A percentile compares a stretch with the other conserved stretches of the same genome.
Evolutionary conservation across 2,329 filamentous ascomycete species (phyloP).

Genomic region (Aspergillus sp.): DNA sequence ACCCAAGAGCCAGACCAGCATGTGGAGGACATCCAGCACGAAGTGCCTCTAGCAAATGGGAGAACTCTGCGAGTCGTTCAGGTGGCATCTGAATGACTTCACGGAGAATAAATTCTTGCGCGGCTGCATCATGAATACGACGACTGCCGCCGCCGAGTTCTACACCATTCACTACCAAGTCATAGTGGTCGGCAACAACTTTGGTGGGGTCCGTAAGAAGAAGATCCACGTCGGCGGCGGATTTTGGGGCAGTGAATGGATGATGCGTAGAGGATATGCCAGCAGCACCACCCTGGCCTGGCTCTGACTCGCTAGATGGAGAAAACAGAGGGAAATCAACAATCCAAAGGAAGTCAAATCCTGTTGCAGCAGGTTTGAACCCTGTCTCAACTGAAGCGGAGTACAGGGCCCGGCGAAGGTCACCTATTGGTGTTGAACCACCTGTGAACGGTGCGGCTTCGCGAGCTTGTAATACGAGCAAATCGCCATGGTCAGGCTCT

Average conservation of each 20-base stretch:
- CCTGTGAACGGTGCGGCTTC: constrained; percentile 64
- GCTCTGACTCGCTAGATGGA: constrained; percentile 62
- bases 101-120: constrained; percentile 83
- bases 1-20: constrained; percentile 88
- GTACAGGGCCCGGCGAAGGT: constrained; percentile 69
- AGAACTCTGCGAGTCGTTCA: constrained; percentile 74
- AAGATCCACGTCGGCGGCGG: constrained; percentile 68
- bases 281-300: constrained; percentile 77
- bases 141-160: constrained; percentile 91
- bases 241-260: constrained; percentile 87
- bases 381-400: constrained; percentile 64
- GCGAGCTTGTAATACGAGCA: constrained; percentile 80
- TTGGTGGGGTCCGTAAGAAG: constrained; percentile 70
- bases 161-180: constrained; percentile 91
- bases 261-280: constrained; percentile 89
- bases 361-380: constrained; percentile 51
- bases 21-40: constrained; percentile 88
- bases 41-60: constrained; percentile 79
- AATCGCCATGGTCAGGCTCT: constrained; percentile 66
- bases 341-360: constrained; percentile 78
- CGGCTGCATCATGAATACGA: constrained; percentile 79
- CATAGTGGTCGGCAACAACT: constrained; percentile 85
- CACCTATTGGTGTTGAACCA: constrained; percentile 71
- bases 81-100: constrained; percentile 78
- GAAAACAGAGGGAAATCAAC: constrained; percentile 92